Evolutionary conservation across 768 basidiomycete species (phyloP).

Genomic region (Stropharia rugosoannulata): DNA sequence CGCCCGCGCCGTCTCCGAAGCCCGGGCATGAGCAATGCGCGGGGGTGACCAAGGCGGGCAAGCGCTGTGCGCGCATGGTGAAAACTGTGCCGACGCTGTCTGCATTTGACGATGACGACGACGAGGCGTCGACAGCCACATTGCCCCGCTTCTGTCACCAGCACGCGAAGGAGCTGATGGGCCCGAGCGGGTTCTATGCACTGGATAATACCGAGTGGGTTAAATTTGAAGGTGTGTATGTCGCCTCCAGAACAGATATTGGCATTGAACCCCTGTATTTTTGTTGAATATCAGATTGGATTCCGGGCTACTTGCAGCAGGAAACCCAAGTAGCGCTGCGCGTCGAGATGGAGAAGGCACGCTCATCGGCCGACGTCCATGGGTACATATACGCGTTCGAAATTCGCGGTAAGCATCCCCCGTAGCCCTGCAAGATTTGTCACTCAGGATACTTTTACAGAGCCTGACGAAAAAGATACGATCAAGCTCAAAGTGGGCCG

Average conservation of each 20-base stretch:
- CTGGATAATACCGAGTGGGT: conserved; percentile 51
- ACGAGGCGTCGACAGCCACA: conserved; percentile 22
- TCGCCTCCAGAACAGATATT: conserved; percentile 6
- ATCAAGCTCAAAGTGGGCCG: conserved; percentile 81
- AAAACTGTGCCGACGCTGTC: conserved; percentile 36
- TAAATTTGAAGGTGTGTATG: conserved; percentile 50
- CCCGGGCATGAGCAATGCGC: conserved; percentile 48
- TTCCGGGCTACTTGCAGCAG: conserved; percentile 59
- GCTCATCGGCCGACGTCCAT: conserved; percentile 54
- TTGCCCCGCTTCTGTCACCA: conserved; percentile 60
- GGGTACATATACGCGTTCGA: conserved; percentile 87
- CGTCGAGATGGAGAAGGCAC: conserved; percentile 46
- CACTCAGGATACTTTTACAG: conserved; percentile 4
- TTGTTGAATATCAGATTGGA: conserved; percentile 50
- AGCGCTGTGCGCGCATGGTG: conserved; percentile 59
- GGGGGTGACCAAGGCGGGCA: conserved; percentile 63
- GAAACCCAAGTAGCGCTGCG: conserved; percentile 58
- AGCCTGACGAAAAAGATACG: conserved; percentile 26
- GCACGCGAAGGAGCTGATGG: conserved; percentile 56
- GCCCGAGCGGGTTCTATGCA: conserved; percentile 57
- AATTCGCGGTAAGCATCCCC: conserved; percentile 56
- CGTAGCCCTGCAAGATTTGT: neutral
- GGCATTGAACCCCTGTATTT: conserved; percentile 2
- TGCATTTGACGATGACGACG: conserved; percentile 24
- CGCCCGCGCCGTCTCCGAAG: conserved; percentile 10